Base-by-base conservation (phyloP, 176 grass and related monocot genomes). In the Puccinellia tenuiflora region DNA sequence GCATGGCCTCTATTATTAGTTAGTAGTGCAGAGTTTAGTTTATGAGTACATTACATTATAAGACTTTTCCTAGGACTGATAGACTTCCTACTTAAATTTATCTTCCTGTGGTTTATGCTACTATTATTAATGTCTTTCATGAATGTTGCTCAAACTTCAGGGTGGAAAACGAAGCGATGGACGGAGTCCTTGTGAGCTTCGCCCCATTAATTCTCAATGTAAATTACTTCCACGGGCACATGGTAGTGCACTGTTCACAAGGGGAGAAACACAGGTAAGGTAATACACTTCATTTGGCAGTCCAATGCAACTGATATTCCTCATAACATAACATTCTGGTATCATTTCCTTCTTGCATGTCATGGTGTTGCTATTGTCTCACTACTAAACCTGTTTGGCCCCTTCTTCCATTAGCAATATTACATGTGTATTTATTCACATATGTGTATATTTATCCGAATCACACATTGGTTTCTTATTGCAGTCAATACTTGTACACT, bases 181-280 rank as follows among this genome's bases (percentile, higher is more conserved):
- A 73, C 83, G 96, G 73, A 91, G 73, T 74, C 77, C 91, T 46
- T 76, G 64, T 76, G 91, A 95, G 43, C 89, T 95, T 88, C 96
- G 96, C 6, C 96, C 96, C 14, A 95, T 98, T 80, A 88, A 86
- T 87, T 98, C 96, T 67, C 90, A 92, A 47, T 95, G 96, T 88
- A 83, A 89, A 66, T 33, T 95, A 65, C 88, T 98, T 82, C 96
- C 96, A 63, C 88, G 96, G 84, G 92, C 96, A 85, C 96, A 98
- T 93, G 96, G 96, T 64, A 98, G 96, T 88, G 88, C 91, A 70
- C 85, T 98, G 37, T 98, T 98, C 76, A 98, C 92, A 42, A 90
- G 96, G 71, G 96, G 96, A 69, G 96, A 98, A 94, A 98, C 96
- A 81, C 96, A 98, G 90, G 96, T 95, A 86, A 93, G 84, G 73